phyloP scores from a whole-genome alignment of 2,329 filamentous ascomycete species.

The Tolypocladium ovalisporum region DNA sequence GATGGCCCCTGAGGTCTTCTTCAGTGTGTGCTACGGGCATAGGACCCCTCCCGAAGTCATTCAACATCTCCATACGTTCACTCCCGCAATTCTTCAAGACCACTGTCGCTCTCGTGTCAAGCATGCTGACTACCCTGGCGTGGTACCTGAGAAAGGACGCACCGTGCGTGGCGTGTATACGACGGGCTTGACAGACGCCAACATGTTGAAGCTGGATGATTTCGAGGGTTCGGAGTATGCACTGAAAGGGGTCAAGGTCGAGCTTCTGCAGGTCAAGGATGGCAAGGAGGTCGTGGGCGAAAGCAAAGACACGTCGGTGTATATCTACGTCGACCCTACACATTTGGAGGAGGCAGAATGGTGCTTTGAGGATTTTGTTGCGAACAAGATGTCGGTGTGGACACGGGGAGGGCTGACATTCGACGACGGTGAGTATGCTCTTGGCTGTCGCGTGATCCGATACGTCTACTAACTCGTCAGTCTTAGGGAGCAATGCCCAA shows the following conservation, averaged over 20 bases:
- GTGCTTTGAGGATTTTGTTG: constrained; percentile 77
- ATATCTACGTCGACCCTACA: constrained; percentile 46
- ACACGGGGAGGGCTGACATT: constrained; percentile 38
- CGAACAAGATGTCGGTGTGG: constrained; percentile 55
- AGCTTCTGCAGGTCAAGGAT: constrained; percentile 34
- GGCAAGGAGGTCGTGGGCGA: constrained; percentile 26
- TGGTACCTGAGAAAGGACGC: constrained; percentile 45
- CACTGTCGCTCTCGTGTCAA: constrained; percentile 62
- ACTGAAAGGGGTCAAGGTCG: constrained; percentile 43
- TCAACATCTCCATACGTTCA: constrained; percentile 48
- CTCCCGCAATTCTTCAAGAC: constrained; percentile 63
- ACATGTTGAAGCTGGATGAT: constrained; percentile 63
- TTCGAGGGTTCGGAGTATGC: constrained; percentile 76
- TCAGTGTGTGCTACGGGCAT: constrained; percentile 66
- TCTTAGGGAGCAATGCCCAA: background rate
- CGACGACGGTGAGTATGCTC: constrained; percentile 20
- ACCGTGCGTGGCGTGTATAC: constrained; percentile 67
- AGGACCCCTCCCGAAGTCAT: constrained; percentile 35
- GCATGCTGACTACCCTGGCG: constrained; percentile 69
- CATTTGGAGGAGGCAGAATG: constrained; percentile 65
- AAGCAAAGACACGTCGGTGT: constrained; percentile 46
- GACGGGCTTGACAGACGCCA: constrained; percentile 65
- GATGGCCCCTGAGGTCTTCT: constrained; percentile 84
- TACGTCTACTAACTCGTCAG: background rate
- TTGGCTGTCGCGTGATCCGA: background rate